Base-by-base conservation (phyloP, 331 rosid genomes). In the Phaseolus coccineus region DNA sequence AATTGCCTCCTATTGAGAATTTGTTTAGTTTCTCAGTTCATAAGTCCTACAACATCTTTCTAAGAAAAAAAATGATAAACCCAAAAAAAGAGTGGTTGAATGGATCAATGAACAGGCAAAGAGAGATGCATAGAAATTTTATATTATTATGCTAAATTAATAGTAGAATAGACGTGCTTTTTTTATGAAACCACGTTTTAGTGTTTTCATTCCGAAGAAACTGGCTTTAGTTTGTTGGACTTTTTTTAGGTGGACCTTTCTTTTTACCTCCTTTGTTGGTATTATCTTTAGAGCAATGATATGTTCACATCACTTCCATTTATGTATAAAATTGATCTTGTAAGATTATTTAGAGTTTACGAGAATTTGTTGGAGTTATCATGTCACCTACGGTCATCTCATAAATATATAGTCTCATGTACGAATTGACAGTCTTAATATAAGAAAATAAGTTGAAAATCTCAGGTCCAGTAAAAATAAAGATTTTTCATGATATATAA, bases 101-200 rank as follows among this genome's bases (percentile, higher is more conserved):
- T 62, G 40, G 69, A 62, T 62, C n/a, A 40, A 35, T 12, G 12
- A 9, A 40, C 52, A 79, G 42, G 4, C 19, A 44, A 61, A 71
- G 78, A 79, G 39, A 62, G 28, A 22, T 37, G 46, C 70, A n/a
- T 35, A 15, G 4, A 31, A 11, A 44, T 56, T 71, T 58, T 14
- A 16, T 2, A 58, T 78, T 42, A 44, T 44, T 69, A 3, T 39
- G 39, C 2, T n/a, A 16, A 19, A 11, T 78, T 25, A 19, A 39
- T 8, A 44, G 14, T 16, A 16, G 1, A 8, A 56, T 16, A 28
- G 56, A 66, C 3, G 33, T 28, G 57, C 25, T 22, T 8, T 67
- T 19, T 67, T 44, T 51, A 79, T 71, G 73, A 59, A 4, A 22
- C 62, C 27, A 37, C 56, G 46, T 5, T 35, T 50, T 3, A 30